phyloP scores from a whole-genome alignment of 176 grass and related monocot species.

The Zea mays region Zm-B73-REFERENCE-NAM-5.0 NC_050103.1:152366001-152366500 shows the following conservation, averaged over 20 bases:
- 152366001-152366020: neutral
- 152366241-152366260: conserved; percentile 88
- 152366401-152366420: conserved; percentile 55
- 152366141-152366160: conserved; percentile 84
- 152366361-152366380: conserved; percentile 40
- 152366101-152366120: conserved; percentile 95
- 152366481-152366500: neutral
- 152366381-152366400: conserved; percentile 46
- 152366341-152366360: conserved; percentile 13
- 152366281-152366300: conserved; percentile 92
- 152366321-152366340: conserved; percentile 15
- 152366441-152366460: conserved; percentile 10
- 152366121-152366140: conserved; percentile 97
- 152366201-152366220: conserved; percentile 96
- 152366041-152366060: neutral
- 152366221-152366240: conserved; percentile 86
- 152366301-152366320: conserved; percentile 2
- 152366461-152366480: conserved; percentile 6
- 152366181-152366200: conserved; percentile 95
- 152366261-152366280: conserved; percentile 99
- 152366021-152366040: neutral
- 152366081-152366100: conserved; percentile 96
- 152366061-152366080: conserved; percentile 26
- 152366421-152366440: conserved; percentile 35
- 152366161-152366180: conserved; percentile 98